Base-by-base conservation (phyloP, 108 stramenopile genomes). In the Nitzschia palea region DNA sequence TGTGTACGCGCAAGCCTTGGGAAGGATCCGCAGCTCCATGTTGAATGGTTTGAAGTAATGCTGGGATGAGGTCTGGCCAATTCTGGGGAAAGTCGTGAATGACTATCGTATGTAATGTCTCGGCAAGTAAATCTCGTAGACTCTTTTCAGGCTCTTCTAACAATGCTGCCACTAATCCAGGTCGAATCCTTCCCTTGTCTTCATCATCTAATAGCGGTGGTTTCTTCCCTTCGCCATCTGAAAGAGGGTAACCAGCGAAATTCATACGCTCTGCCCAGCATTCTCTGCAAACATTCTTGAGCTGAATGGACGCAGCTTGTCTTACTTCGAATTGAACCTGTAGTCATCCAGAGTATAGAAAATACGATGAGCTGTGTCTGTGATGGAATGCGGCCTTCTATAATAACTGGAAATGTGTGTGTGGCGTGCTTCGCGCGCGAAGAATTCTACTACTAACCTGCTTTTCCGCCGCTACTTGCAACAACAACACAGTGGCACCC, bases 51-150 rank as follows among this genome's bases (percentile, higher is more conserved):
- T 75, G 61, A n/a, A 97, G 77, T n/a, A 98, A 55, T 8, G 76
- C 68, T 14, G 95, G 95, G 34, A 98, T 76, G 23, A 98, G 79
- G 6, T 82, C 76, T 3, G 95, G 93, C 97, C 97, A 98, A 10
- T 80, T 76, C 15, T 87, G 82, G 25, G 97, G 97, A 77, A 93
- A 98, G 65, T 98, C 97, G 64, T 90, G 86, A 43, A 94, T 73
- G 33, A 96, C 93, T 30, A 96, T 82, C n/a, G 81, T 74, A 60
- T 96, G 93, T 27, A 98, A 54, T 0, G 93, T 89, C 68, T 98
- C 97, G 0, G 95, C 97, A 67, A 98, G 68, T 62, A 97, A 71
- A 65, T 93, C 94, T 26, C 94, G 86, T 27, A 98, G 65, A 40
- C 79, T 80, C 77, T 89, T 96, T 57, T 95, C 94, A 1, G 86